These are phyloP conservation scores for Metschnikowia gelsemii DNA, from an alignment of 805 yeast genomes.

Conservation along the genomic window DNA sequence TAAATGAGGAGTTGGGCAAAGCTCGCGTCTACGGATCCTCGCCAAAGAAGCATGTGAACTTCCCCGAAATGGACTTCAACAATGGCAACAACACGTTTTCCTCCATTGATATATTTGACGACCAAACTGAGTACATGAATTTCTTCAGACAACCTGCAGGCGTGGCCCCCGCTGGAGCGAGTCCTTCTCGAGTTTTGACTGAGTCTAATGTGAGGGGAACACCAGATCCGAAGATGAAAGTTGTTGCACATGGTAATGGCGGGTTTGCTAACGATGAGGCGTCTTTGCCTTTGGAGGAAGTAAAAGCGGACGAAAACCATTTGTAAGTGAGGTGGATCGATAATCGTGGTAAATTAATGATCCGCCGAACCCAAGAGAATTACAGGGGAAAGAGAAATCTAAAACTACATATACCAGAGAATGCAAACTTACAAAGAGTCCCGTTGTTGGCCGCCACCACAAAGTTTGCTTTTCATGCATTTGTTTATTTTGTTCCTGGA, in stretches of 20 bases:
- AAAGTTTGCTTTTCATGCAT: too few relatives aligned
- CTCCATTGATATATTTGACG: conserved; percentile 17
- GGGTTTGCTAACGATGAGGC: too few relatives aligned
- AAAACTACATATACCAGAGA: too few relatives aligned
- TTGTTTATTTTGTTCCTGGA: not conserved
- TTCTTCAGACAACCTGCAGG: conserved; percentile 8
- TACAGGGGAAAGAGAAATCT: too few relatives aligned
- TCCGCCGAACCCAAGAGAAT: too few relatives aligned
- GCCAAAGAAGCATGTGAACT: conserved; percentile 5
- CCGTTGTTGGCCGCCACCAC: too few relatives aligned
- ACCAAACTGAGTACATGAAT: conserved; percentile 15
- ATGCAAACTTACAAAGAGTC: too few relatives aligned
- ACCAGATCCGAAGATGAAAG: not conserved
- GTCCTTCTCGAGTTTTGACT: conserved; percentile 13
- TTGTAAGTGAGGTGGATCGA: too few relatives aligned
- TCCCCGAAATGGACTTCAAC: conserved; percentile 15
- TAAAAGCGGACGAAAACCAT: too few relatives aligned
- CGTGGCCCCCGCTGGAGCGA: conserved; percentile 8
- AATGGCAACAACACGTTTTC: conserved; percentile 13
- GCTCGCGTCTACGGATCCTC: not conserved
- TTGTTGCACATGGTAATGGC: too few relatives aligned
- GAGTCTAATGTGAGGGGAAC: conserved; percentile 6
- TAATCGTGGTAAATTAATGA: too few relatives aligned
- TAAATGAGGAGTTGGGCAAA: conserved; percentile 10
- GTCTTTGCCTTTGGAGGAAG: too few relatives aligned